Evolutionary conservation across 2,329 filamentous ascomycete genomes (phyloP), one percentile per base, ranked within the genome.

Genomic region (Coniochaeta sp.): DNA sequence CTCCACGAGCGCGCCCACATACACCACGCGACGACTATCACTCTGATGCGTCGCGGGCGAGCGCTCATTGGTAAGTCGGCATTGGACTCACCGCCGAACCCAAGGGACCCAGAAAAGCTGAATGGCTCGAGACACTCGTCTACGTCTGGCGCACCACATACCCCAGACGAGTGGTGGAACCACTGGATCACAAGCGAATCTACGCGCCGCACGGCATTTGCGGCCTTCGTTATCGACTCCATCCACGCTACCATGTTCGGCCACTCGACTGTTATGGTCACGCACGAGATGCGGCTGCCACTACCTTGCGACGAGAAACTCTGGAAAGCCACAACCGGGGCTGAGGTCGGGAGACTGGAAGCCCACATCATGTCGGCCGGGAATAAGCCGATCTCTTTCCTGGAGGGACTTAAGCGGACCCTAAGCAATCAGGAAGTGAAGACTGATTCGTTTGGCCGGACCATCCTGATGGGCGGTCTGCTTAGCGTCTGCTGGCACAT

Each of bases 221-320:
- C 89, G 1, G 94, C 94, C 0, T 97, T 97, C 64, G 83, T 96
- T 40, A 86, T 97, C 57, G 94, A 99, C 66, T 95, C 91, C 4
- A 95, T 91, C 1, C 94, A 99, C 67, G 91, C 91, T 1, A 96
- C 91, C 26, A 96, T 99, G 87, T 97, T 97, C 67, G 94, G 92
- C 0, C 94, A 97, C 67, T 94, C 91, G 3, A 92, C 90, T 0
- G 91, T 95, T 40, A 96, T 97, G 92, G 91, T 95, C 7, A 91
- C 91, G 2, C 91, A 97, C 62, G 94, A 97, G 68, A 89, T 99
- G 81, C 83, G 90, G 48, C 76, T 97, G 8, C 89, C 91, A 1
- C 71, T 99, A 40, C 94, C 94, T 0, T 97, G 92, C 63, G 91
- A 97, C 58, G 94, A 97, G 65, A 83, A 86, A 4, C 72, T 97